Evolutionary conservation across 2,329 filamentous ascomycete species (phyloP), one percentile per base, ranked within the genome.

Genomic region (Phialophora tarda): DNA sequence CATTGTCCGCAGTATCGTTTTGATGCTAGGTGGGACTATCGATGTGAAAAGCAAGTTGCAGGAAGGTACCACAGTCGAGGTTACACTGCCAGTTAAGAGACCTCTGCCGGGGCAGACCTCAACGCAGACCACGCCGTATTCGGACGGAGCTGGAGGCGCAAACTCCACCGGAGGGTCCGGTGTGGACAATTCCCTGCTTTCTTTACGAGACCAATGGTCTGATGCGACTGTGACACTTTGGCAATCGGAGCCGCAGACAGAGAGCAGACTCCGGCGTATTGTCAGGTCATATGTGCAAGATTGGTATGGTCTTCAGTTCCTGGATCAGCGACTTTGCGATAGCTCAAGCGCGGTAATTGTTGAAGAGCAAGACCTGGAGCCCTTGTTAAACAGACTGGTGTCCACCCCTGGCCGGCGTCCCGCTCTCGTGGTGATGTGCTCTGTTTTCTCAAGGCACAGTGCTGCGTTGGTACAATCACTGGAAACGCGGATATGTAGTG

Each of bases 1-100:
- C 57, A 84, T 91, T 6, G 88, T 90, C 0, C 81, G 83, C 23
- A 70, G 79, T 71, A 84, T 91, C 1, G 82, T 88, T 2, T 80
- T 82, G 17, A 83, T 83, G 47, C 78, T 90, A 0, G 81, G 82
- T 5, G 88, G 88, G 0, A 78, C 79, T 0, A 83, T 90, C 24
- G 81, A 85, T 2, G 80, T 89, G 11, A 80, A 79, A 32, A 71
- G 70, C 57, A 59, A 60, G 38, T 23, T 70, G 23, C 53, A 61
- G 23, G 32, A 62, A 41, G 70, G 70, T 4, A 71, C 70, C 7
- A 65, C 61, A 4, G 62, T 71, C 14, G 55, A 59, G 6, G 64
- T 71, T 24, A 34, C 28, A 5, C 24, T 71, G 26, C 70, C 70
- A 12, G 41, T 67, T 12, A 63, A 63, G 53, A 64, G 68, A 53